phyloP scores from a whole-genome alignment of 257 asterid species.

The Solanum verrucosum region DNA sequence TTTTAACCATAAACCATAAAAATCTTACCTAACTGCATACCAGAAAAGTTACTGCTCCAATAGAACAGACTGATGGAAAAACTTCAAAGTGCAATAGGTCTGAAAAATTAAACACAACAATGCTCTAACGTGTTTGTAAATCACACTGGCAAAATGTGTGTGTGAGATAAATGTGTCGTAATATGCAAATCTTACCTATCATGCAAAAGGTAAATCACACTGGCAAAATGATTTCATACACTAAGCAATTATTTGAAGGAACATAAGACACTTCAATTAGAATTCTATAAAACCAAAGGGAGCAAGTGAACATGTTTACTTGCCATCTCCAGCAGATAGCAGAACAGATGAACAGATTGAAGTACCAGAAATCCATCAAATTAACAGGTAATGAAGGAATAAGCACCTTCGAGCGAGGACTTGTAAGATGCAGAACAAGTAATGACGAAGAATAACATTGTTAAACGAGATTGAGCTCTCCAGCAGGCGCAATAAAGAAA shows the following conservation, averaged over 20 bases:
- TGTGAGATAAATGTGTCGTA: background rate
- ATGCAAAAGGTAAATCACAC: background rate
- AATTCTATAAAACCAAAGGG: background rate
- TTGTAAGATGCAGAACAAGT: slow-evolving; percentile 91
- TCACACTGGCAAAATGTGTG: background rate
- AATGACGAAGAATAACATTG: slow-evolving; percentile 79
- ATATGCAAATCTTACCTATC: background rate
- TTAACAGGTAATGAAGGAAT: background rate
- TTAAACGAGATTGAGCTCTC: slow-evolving; percentile 94
- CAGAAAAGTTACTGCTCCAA: background rate
- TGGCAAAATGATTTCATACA: background rate
- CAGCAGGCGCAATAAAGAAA: slow-evolving; percentile 74
- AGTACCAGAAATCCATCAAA: background rate
- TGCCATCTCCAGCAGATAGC: background rate
- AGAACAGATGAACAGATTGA: background rate
- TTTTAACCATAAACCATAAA: background rate
- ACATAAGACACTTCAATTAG: background rate
- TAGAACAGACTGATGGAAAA: background rate
- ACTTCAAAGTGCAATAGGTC: background rate
- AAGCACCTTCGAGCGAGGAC: slow-evolving; percentile 80
- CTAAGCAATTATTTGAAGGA: background rate
- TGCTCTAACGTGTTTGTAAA: background rate
- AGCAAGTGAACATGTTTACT: background rate
- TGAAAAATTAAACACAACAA: background rate
- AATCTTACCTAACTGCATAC: background rate